Evolutionary conservation across 148 eudicot genomes (phyloP).

Genomic region (Oxyria digyna): DNA sequence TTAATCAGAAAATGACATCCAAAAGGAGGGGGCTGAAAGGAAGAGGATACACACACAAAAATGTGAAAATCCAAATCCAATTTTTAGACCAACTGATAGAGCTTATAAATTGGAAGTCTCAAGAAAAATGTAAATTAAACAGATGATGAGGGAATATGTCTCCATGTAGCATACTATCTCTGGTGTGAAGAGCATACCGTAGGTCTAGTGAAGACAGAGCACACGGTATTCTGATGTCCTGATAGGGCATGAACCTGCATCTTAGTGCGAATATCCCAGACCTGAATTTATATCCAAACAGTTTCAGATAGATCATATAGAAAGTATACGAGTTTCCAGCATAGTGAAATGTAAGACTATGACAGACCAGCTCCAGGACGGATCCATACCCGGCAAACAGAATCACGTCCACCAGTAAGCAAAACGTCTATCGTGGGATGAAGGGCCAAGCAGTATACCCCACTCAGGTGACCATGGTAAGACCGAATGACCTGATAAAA

Average conservation of each 20-base stretch:
- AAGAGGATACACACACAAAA: neutral
- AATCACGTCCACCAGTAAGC: constrained; percentile 97
- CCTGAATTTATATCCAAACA: constrained; percentile 32
- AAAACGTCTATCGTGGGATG: constrained; percentile 96
- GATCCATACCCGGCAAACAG: constrained; percentile 80
- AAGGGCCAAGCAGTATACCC: constrained; percentile 90
- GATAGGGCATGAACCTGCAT: constrained; percentile 80
- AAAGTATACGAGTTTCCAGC: neutral
- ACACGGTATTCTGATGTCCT: constrained; percentile 95
- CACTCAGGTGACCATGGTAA: constrained; percentile 97
- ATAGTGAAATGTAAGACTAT: neutral
- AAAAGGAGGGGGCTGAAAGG: no score
- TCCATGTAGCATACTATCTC: neutral
- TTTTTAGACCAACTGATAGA: neutral
- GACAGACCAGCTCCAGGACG: neutral
- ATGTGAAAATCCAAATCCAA: neutral
- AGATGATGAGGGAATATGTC: neutral
- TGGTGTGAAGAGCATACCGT: constrained; percentile 37
- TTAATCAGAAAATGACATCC: neutral
- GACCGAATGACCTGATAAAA: constrained; percentile 66
- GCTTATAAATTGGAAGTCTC: neutral
- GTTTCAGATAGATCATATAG: neutral
- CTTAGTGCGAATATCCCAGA: constrained; percentile 95
- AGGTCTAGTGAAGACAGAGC: constrained; percentile 91
- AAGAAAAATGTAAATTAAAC: neutral